Base-by-base conservation (phyloP, 345 rosid genomes). In the Barbarea vulgaris region DNA sequence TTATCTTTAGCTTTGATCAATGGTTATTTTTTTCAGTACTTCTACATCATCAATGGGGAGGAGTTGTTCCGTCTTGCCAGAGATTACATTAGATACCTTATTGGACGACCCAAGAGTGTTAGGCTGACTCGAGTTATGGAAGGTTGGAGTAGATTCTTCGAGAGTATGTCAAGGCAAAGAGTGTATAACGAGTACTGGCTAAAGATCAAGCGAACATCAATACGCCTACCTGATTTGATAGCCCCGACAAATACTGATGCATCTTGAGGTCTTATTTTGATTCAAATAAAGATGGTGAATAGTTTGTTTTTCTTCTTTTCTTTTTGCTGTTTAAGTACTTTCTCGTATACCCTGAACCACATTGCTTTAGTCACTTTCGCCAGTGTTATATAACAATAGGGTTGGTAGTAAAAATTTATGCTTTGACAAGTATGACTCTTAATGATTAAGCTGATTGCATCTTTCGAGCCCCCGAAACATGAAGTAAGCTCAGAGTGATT, bases 71-170 rank as follows among this genome's bases (percentile, higher is more conserved):
- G 81, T 19, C 83, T 90, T 27, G 91, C 73, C 6, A 87, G 74
- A 77, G 98, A 93, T 76, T 93, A 82, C 80, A 19, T 90, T 53
- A 87, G 82, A 79, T 90, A 67, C 72, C 83, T 88, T 30, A 42
- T 64, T n/a, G 81, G 82, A 54, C 82, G 88, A 50, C 82, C 58
- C 10, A 72, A 81, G 83, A 93, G 90, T 77, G 77, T 59, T 65
- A 90, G 96, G 9, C 63, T 93, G 52, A 80, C 50, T 52, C 81
- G 84, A 67, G 84, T 80, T 25, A 86, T 87, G 91, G 34, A 84
- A 28, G 21, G 61, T 27, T 87, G 90, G 87, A 72, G 67, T 68
- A 82, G 68, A 41, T 76, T 84, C 62, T 55, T 30, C 19, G 70
- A 80, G 77, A 39, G 9, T 37, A 60, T 80, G 56, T 83, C 69